Evolutionary conservation across 495 filamentous ascomycete species (phyloP).

Genomic region (Penicillium flavigenum): DNA sequence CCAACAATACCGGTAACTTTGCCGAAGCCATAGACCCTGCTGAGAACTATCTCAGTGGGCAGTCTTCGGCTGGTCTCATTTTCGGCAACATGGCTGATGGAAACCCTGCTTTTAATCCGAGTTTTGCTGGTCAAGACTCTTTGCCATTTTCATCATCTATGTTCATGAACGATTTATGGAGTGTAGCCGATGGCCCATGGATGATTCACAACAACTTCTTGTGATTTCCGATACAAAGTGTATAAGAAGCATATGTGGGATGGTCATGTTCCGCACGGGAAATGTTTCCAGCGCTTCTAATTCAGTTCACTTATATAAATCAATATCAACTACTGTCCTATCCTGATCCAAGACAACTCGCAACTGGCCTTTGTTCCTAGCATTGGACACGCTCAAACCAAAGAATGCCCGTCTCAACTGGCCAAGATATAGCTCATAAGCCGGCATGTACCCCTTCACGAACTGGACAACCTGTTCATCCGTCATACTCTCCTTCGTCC

Average conservation of each 20-base stretch:
- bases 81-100: conserved; percentile 26
- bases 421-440: conserved; percentile 23
- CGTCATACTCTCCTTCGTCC: conserved; percentile 11
- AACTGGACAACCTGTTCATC: conserved; percentile 19
- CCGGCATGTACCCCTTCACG: conserved; percentile 22
- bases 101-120: conserved; percentile 18
- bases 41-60: conserved; percentile 3
- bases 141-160: conserved; percentile 25
- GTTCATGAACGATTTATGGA: conserved; percentile 39
- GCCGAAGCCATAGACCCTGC: conserved; percentile 6
- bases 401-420: conserved; percentile 15
- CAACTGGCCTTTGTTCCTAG: conserved; percentile 10
- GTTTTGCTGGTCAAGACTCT: conserved; percentile 17
- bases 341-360: conserved; percentile 15
- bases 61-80: conserved; percentile 24
- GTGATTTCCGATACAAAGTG: background rate
- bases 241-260: background rate
- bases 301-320: background rate
- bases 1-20: conserved; percentile 3
- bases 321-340: conserved; percentile 9
- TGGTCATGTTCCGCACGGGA: background rate
- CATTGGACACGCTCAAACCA: background rate
- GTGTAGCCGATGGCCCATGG: conserved; percentile 44
- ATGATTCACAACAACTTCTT: conserved; percentile 37
- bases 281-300: background rate